These are phyloP conservation scores for Sphaerulina populicola DNA, from an alignment of 2,329 filamentous ascomycete genomes.

Conservation along the genomic window DNA sequence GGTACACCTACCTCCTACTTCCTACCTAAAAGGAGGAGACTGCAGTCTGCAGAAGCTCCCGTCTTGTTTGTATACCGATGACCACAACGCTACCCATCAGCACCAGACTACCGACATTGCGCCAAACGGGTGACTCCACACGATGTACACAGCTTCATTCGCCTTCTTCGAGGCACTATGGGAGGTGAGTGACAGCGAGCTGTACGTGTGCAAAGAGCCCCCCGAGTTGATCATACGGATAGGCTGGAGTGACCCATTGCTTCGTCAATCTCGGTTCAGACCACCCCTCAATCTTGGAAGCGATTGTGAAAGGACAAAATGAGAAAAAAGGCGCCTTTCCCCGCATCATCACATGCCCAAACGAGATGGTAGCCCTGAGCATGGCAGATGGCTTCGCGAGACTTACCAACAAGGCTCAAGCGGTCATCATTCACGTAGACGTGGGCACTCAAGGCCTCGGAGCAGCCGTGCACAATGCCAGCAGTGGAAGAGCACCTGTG, in stretches of 20 bases:
- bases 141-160: constrained; percentile 62
- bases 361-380: constrained; percentile 79
- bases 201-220: background rate
- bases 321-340: constrained; percentile 59
- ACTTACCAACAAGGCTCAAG: constrained; percentile 62
- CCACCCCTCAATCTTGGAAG: constrained; percentile 70
- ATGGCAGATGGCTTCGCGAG: constrained; percentile 70
- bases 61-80: too few species aligned
- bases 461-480: constrained; percentile 71
- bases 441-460: constrained; percentile 73
- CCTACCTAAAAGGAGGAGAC: too few species aligned
- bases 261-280: constrained; percentile 63
- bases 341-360: constrained; percentile 68
- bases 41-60: too few species aligned
- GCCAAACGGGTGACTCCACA: background rate
- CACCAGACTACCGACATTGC: background rate
- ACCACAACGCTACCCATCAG: background rate
- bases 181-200: constrained; percentile 45
- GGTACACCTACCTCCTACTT: too few species aligned
- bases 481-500: constrained; percentile 63
- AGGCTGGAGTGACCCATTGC: constrained; percentile 52
- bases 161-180: constrained; percentile 76
- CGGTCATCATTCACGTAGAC: constrained; percentile 72
- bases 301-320: constrained; percentile 66
- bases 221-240: background rate